These are phyloP conservation scores for Penicillium crustosum DNA, from an alignment of 2,329 filamentous ascomycete genomes.

Conservation along the genomic window DNA sequence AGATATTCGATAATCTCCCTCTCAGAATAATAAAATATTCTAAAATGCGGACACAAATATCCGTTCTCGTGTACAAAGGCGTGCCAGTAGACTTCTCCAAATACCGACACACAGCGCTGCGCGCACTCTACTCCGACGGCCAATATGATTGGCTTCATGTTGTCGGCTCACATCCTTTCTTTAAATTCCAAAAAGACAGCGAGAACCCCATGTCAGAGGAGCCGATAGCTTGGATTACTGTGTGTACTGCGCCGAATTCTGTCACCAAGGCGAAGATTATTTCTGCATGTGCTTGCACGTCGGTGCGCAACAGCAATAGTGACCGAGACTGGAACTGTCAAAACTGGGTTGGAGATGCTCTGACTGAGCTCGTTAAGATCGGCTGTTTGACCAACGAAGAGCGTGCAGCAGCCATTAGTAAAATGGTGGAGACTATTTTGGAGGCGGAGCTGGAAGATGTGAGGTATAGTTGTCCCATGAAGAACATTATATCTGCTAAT, in stretches of 20 bases:
- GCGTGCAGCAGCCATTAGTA: slow-evolving; percentile 23
- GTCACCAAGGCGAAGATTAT: slow-evolving; percentile 19
- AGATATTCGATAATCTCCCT: neutral
- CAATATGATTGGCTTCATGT: slow-evolving; percentile 26
- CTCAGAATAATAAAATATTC: neutral
- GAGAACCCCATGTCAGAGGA: slow-evolving; percentile 7
- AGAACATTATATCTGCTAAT: neutral
- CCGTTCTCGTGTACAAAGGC: slow-evolving; percentile 29
- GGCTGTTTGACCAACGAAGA: slow-evolving; percentile 22
- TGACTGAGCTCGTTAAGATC: slow-evolving; percentile 23
- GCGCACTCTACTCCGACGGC: slow-evolving; percentile 22
- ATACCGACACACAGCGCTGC: slow-evolving; percentile 34
- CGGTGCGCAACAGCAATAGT: slow-evolving; percentile 23
- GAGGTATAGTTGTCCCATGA: neutral
- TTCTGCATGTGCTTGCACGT: slow-evolving; percentile 21
- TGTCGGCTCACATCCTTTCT: slow-evolving; percentile 29
- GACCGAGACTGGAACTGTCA: slow-evolving; percentile 36
- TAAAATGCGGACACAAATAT: slow-evolving; percentile 24
- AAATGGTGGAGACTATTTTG: slow-evolving; percentile 31
- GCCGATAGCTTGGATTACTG: slow-evolving; percentile 18
- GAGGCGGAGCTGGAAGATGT: slow-evolving; percentile 26
- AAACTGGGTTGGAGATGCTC: slow-evolving; percentile 35
- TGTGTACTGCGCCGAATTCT: slow-evolving; percentile 16
- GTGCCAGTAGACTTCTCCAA: slow-evolving; percentile 31
- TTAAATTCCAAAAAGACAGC: slow-evolving; percentile 21